Percentiles rank a stretch among this genome's conserved stretches.
These are phyloP conservation scores for Cephalotrichum gorgonifer DNA, from an alignment of 2,329 filamentous ascomycete species.

Conservation along the genomic window DNA sequence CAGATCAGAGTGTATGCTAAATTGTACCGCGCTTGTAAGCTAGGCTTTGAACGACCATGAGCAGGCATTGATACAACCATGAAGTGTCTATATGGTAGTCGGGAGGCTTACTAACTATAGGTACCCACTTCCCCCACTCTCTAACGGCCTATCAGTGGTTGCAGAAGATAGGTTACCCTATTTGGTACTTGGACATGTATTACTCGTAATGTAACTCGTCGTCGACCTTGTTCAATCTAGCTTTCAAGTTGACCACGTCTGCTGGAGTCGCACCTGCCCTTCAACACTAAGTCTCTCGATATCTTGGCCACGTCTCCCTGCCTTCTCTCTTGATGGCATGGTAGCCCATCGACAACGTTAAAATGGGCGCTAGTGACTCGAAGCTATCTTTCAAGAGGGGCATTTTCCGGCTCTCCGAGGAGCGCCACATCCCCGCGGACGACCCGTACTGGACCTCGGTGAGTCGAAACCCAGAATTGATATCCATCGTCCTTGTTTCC, in stretches of 20 bases:
- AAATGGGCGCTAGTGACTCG: conserved; percentile 95
- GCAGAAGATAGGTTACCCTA: too few species aligned
- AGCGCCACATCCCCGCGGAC: conserved; percentile 75
- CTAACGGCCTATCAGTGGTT: neutral
- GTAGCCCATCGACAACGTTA: neutral
- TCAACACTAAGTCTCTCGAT: neutral
- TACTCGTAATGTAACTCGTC: neutral
- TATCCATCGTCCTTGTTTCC: neutral
- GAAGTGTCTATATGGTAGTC: too few species aligned
- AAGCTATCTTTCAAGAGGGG: conserved; percentile 98
- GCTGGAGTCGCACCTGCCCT: neutral
- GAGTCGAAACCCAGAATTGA: conserved; percentile 27
- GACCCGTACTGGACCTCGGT: conserved; percentile 91
- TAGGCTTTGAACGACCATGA: too few species aligned
- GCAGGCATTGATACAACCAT: too few species aligned
- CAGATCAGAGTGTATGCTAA: too few species aligned
- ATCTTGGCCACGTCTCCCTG: neutral
- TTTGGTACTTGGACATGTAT: neutral
- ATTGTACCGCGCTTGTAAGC: too few species aligned
- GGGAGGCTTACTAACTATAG: neutral
- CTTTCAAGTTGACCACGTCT: neutral
- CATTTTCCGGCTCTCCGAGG: conserved; percentile 92
- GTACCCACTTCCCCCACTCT: neutral
- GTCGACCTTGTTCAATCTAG: neutral
- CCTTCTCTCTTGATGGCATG: neutral